These are phyloP conservation scores for Mucor racemosus DNA, from an alignment of 371 early-diverging fungal species.

Conservation along the genomic window DNA sequence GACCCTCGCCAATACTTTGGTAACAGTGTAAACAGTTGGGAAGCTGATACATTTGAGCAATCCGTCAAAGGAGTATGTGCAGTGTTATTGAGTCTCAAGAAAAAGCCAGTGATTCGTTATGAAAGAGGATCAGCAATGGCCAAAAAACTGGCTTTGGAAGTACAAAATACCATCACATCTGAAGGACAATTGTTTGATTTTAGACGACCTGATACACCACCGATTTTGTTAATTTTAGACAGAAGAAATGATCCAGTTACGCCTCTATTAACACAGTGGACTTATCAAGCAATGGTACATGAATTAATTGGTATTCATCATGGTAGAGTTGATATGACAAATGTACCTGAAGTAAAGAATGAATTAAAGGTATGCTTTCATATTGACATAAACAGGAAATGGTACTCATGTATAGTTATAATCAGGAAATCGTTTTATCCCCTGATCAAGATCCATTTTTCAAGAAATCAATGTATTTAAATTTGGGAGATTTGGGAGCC, in stretches of 20 bases:
- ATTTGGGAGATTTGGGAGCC: conserved; percentile 93
- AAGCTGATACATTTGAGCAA: conserved; percentile 72
- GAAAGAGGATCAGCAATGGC: conserved; percentile 81
- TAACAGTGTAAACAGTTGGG: conserved; percentile 74
- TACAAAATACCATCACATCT: conserved; percentile 77
- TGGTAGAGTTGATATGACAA: conserved; percentile 90
- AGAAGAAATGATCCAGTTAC: conserved; percentile 97
- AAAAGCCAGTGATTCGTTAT: conserved; percentile 91
- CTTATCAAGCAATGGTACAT: conserved; percentile 99
- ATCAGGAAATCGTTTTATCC: conserved; percentile 86
- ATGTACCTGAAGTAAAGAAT: conserved; percentile 78
- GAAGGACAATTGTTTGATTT: conserved; percentile 88
- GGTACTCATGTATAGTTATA: not conserved
- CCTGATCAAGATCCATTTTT: conserved; percentile 92
- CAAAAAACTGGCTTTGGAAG: conserved; percentile 79
- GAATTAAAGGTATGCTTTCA: conserved; percentile 72
- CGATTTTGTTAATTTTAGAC: conserved; percentile 91
- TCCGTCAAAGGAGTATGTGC: conserved; percentile 81
- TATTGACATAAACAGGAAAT: not conserved
- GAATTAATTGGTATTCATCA: conserved; percentile 95
- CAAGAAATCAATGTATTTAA: conserved; percentile 85
- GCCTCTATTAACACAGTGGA: conserved; percentile 97
- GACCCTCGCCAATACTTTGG: conserved; percentile 71
- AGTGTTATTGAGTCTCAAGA: conserved; percentile 83
- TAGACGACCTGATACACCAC: conserved; percentile 79